Evolutionary conservation across 441 rosid genomes (phyloP).

Genomic region (Gossypium davidsonii): DNA sequence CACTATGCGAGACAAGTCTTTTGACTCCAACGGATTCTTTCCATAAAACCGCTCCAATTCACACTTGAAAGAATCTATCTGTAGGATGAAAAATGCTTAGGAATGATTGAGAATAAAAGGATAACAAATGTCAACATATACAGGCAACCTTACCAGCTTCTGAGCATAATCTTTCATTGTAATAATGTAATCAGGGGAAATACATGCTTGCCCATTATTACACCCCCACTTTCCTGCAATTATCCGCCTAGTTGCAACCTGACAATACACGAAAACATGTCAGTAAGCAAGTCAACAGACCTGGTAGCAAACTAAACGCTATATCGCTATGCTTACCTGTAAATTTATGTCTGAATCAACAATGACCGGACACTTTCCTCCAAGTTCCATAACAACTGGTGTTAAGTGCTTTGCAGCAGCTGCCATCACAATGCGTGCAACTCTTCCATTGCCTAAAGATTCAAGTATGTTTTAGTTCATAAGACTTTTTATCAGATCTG

Average conservation of each 20-base stretch:
- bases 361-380: conserved; percentile 70
- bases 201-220: conserved; percentile 72
- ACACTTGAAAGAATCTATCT: conserved; percentile 60
- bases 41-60: conserved; percentile 76
- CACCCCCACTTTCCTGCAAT: conserved; percentile 67
- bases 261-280: conserved; percentile 16
- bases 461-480: conserved; percentile 13
- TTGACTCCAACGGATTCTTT: conserved; percentile 67
- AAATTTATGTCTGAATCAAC: conserved; percentile 55
- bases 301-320: not conserved
- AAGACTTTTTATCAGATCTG: not conserved
- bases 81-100: conserved; percentile 10
- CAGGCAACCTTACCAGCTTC: conserved; percentile 43
- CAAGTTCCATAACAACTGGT: conserved; percentile 71
- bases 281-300: not conserved
- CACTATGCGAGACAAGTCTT: conserved; percentile 78
- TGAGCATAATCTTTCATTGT: conserved; percentile 52
- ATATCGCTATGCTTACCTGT: conserved; percentile 28
- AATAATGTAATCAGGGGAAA: conserved; percentile 58
- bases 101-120: conserved; percentile 12
- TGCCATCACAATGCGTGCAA: conserved; percentile 70
- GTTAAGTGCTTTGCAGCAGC: conserved; percentile 85
- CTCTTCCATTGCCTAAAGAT: conserved; percentile 51
- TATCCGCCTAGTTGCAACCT: conserved; percentile 62
- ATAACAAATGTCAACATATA: conserved; percentile 1